A percentile compares a stretch with the other conserved stretches of the same genome.
Evolutionary conservation across 2,329 filamentous ascomycete species (phyloP).

Genomic region (Botryosphaeria dothidea): DNA sequence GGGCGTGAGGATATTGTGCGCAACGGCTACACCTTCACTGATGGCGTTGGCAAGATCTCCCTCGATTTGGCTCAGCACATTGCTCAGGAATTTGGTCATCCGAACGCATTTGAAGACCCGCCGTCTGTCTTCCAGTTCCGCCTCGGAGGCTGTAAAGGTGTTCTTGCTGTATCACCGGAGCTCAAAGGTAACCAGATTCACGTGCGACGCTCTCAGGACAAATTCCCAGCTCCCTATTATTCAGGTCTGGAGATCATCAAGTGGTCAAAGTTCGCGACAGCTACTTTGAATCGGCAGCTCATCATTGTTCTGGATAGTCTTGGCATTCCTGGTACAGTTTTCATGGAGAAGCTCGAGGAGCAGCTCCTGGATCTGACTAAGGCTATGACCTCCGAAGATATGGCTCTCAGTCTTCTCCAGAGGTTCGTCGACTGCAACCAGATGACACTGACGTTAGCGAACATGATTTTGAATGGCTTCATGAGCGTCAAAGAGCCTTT

Average conservation of each 20-base stretch:
- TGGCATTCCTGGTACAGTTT: slow-evolving; percentile 67
- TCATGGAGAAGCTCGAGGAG: slow-evolving; percentile 64
- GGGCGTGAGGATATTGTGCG: slow-evolving; percentile 69
- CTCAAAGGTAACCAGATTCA: slow-evolving; percentile 68
- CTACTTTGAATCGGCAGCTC: slow-evolving; percentile 85
- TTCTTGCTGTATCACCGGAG: slow-evolving; percentile 67
- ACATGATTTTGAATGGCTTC: slow-evolving; percentile 79
- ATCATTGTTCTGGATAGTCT: slow-evolving; percentile 82
- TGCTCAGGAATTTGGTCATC: slow-evolving; percentile 66
- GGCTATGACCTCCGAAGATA: slow-evolving; percentile 66
- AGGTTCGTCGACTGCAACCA: slow-evolving; percentile 84
- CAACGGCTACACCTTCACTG: slow-evolving; percentile 75
- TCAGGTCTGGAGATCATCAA: slow-evolving; percentile 83
- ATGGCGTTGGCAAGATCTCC: slow-evolving; percentile 94
- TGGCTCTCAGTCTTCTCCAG: slow-evolving; percentile 68
- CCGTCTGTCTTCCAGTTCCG: slow-evolving; percentile 92
- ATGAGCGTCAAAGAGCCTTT: slow-evolving; percentile 77
- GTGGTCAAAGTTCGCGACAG: slow-evolving; percentile 72
- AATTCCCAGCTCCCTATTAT: slow-evolving; percentile 74
- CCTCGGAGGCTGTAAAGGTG: slow-evolving; percentile 88
- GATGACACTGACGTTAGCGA: slow-evolving; percentile 71
- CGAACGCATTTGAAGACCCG: slow-evolving; percentile 52
- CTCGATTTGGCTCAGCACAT: slow-evolving; percentile 72
- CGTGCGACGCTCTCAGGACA: slow-evolving; percentile 81
- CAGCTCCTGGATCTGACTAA: slow-evolving; percentile 69